Percentiles rank a stretch among this genome's conserved stretches.
phyloP scores from a whole-genome alignment of 768 basidiomycete genomes.

The Rickenella mellea region DNA sequence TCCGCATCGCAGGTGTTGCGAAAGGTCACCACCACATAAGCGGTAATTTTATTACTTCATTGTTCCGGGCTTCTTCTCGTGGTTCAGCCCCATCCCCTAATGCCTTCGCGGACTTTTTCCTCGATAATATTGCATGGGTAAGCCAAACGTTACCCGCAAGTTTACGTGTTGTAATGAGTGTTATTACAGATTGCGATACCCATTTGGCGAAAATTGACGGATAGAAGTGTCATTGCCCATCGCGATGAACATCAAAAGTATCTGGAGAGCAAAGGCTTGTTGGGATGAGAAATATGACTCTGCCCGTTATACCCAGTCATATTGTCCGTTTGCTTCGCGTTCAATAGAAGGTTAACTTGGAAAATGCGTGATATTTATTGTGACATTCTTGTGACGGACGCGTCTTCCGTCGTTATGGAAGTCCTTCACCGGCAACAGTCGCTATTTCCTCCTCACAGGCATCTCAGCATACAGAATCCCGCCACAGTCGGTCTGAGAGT shows the following conservation, averaged over 20 bases:
- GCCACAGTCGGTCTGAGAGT: too few species aligned
- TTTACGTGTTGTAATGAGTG: background rate
- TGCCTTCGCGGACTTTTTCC: constrained; percentile 43
- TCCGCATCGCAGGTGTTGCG: constrained; percentile 67
- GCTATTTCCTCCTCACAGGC: too few species aligned
- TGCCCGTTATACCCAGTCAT: too few species aligned
- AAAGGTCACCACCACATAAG: constrained; percentile 68
- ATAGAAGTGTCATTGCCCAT: constrained; percentile 23
- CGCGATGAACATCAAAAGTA: constrained; percentile 27
- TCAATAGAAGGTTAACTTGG: too few species aligned
- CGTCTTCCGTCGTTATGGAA: too few species aligned
- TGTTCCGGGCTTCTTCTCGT: constrained; percentile 62
- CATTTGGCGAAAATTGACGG: constrained; percentile 29
- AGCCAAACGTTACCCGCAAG: constrained; percentile 8
- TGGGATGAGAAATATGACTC: too few species aligned
- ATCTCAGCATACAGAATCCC: too few species aligned
- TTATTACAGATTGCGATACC: constrained; percentile 25
- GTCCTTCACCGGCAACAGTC: too few species aligned
- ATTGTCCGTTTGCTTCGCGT: too few species aligned
- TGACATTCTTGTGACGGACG: too few species aligned
- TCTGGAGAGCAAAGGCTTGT: too few species aligned
- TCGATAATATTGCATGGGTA: constrained; percentile 33
- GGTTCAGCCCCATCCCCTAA: constrained; percentile 56
- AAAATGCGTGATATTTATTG: too few species aligned
- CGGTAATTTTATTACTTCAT: constrained; percentile 51